Conservation (phyloP, 805 yeast species). For the Metschnikowia dekortorum region DNA sequence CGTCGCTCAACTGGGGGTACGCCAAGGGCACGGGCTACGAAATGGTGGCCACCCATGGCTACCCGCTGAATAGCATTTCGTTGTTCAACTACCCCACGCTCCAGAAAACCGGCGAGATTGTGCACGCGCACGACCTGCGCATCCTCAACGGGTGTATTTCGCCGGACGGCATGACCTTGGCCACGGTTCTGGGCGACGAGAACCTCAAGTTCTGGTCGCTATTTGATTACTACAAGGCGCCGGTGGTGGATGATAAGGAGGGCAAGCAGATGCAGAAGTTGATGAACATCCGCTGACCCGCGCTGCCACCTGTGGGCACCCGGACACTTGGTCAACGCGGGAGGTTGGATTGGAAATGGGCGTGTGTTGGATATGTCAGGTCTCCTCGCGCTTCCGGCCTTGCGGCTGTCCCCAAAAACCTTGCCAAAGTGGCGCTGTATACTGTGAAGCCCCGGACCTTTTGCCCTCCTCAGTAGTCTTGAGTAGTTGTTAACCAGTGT, state of each 20-base stretch:
- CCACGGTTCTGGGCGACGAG: conserved; percentile 95
- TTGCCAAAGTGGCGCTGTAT: too few species aligned
- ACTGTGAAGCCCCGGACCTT: too few species aligned
- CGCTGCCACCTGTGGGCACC: too few species aligned
- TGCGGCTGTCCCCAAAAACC: too few species aligned
- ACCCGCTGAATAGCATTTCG: conserved; percentile 78
- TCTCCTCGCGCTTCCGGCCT: too few species aligned
- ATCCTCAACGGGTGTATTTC: conserved; percentile 79
- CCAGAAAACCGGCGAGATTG: conserved; percentile 82
- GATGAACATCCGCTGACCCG: conserved; percentile 21
- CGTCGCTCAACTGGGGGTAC: conserved; percentile 90
- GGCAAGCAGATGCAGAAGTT: conserved; percentile 22
- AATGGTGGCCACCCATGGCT: conserved; percentile 91
- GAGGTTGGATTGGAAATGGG: too few species aligned
- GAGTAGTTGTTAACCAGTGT: too few species aligned
- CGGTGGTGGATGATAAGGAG: conserved; percentile 18
- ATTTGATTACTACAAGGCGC: conserved; percentile 51
- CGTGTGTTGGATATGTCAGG: too few species aligned
- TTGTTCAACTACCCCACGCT: conserved; percentile 83
- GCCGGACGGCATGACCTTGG: conserved; percentile 86
- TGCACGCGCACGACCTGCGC: conserved; percentile 84
- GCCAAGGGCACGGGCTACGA: conserved; percentile 70
- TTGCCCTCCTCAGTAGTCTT: too few species aligned
- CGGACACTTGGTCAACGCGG: too few species aligned
- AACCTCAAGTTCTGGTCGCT: conserved; percentile 92